Conservation (phyloP, 2,329 filamentous ascomycete genomes). For the Sporothrix humicola region DNA sequence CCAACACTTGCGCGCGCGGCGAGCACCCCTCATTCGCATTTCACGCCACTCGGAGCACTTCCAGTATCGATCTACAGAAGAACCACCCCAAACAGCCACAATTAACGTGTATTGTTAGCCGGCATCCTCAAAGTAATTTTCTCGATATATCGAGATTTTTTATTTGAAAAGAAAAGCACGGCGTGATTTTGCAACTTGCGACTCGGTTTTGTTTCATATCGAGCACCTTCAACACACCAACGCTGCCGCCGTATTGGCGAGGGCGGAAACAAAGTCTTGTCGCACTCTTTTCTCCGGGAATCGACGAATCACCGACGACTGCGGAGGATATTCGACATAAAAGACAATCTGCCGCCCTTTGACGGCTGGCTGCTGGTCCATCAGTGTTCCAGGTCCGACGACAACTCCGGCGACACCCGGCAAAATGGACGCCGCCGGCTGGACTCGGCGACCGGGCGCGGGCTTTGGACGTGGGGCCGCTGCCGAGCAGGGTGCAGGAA, state of each 20-base stretch:
- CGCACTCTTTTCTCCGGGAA: too few species aligned
- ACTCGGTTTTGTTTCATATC: background rate
- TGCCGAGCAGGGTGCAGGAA: background rate
- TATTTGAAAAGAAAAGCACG: too few species aligned
- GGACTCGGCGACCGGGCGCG: slow-evolving; percentile 35
- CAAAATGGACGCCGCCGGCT: slow-evolving; percentile 34
- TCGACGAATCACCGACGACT: background rate
- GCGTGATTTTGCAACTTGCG: background rate
- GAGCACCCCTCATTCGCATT: slow-evolving; percentile 12
- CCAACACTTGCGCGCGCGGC: background rate
- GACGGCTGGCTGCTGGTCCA: background rate
- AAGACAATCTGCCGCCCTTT: background rate
- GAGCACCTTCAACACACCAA: background rate
- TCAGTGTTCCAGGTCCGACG: background rate
- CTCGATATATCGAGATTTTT: background rate
- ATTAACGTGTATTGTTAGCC: too few species aligned
- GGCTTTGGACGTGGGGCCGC: slow-evolving; percentile 6
- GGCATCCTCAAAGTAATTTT: background rate
- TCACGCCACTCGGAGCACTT: background rate
- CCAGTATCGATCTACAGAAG: background rate
- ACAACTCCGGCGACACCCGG: background rate
- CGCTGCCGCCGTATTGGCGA: slow-evolving; percentile 2
- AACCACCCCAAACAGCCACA: too few species aligned
- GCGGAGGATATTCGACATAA: background rate
- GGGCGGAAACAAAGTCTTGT: background rate